phyloP scores from a whole-genome alignment of 2,329 filamentous ascomycete genomes.

The Aspergillus luchuensis region DNA sequence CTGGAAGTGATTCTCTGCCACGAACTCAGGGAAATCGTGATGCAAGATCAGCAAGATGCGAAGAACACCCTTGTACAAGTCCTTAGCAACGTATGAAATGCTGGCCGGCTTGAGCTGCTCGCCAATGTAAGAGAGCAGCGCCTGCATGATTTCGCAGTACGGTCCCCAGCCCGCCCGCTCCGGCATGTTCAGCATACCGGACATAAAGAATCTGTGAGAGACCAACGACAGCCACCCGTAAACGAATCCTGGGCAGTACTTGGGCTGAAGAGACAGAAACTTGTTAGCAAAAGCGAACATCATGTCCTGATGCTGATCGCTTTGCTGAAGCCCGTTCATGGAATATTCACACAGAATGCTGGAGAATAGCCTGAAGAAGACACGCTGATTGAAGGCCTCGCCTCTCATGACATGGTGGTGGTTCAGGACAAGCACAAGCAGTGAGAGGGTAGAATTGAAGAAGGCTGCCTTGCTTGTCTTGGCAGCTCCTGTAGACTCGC shows the following conservation, averaged over 20 bases:
- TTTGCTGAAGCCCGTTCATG: slow-evolving; percentile 58
- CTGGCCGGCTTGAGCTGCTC: slow-evolving; percentile 76
- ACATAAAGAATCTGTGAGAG: slow-evolving; percentile 82
- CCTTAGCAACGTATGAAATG: slow-evolving; percentile 70
- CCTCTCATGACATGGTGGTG: slow-evolving; percentile 80
- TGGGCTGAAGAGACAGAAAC: slow-evolving; percentile 73
- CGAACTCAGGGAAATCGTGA: slow-evolving; percentile 92
- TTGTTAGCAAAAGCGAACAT: slow-evolving; percentile 71
- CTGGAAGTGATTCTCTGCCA: slow-evolving; percentile 81
- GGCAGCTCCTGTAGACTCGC: slow-evolving; percentile 60
- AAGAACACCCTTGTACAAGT: slow-evolving; percentile 80
- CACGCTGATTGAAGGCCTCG: slow-evolving; percentile 80
- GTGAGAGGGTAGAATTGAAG: slow-evolving; percentile 73
- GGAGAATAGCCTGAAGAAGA: slow-evolving; percentile 89
- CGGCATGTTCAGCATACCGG: slow-evolving; percentile 69
- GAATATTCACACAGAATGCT: slow-evolving; percentile 76
- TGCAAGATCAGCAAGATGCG: slow-evolving; percentile 83
- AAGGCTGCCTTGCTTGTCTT: slow-evolving; percentile 68
- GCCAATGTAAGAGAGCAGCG: slow-evolving; percentile 72
- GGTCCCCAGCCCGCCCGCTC: slow-evolving; percentile 72
- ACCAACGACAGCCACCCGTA: slow-evolving; percentile 84
- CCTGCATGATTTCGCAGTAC: slow-evolving; percentile 72
- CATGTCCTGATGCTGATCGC: slow-evolving; percentile 67
- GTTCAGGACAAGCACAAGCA: slow-evolving; percentile 80
- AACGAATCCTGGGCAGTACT: slow-evolving; percentile 76